Evolutionary conservation across 805 yeast genomes (phyloP).

Genomic region (Myxozyma neotropica): DNA sequence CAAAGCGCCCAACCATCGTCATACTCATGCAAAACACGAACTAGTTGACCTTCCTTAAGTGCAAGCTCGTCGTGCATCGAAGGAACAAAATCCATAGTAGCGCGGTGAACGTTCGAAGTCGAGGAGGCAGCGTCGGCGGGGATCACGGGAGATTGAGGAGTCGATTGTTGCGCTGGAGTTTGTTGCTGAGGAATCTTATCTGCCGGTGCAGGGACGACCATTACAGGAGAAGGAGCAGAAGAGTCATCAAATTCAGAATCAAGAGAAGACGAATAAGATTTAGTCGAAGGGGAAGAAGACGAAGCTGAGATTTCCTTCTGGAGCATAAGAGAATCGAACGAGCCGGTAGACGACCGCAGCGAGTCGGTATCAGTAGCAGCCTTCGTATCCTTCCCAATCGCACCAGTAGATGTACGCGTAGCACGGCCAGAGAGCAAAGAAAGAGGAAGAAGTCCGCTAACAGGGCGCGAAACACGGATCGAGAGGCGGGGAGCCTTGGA

Average conservation of each 20-base stretch:
- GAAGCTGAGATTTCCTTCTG: slow-evolving; percentile 2
- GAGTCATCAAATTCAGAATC: slow-evolving; percentile 11
- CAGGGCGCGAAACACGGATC: slow-evolving; percentile 28
- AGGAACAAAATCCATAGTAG: slow-evolving; percentile 34
- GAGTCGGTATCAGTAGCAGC: not conserved
- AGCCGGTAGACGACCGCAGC: slow-evolving; percentile 10
- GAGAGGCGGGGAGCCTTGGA: slow-evolving; percentile 29
- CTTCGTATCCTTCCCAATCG: slow-evolving; percentile 15
- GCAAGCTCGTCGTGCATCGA: slow-evolving; percentile 37
- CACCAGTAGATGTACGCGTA: slow-evolving; percentile 23
- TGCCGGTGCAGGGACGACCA: slow-evolving; percentile 16
- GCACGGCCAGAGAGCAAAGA: slow-evolving; percentile 31
- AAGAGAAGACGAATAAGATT: slow-evolving; percentile 16
- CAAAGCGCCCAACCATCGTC: slow-evolving; percentile 38
- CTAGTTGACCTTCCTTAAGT: slow-evolving; percentile 35
- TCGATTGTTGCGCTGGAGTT: not conserved
- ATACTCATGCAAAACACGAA: slow-evolving; percentile 36
- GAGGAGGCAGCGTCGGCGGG: slow-evolving; percentile 19
- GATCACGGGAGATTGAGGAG: not conserved
- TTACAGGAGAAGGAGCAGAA: slow-evolving; percentile 16
- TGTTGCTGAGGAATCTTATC: slow-evolving; percentile 3
- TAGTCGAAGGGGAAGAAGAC: slow-evolving; percentile 5
- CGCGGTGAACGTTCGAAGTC: slow-evolving; percentile 35
- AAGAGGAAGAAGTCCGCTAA: slow-evolving; percentile 30
- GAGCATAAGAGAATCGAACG: not conserved